Evolutionary conservation across 768 basidiomycete species (phyloP).

Genomic region (Macrocybe gigantea): DNA sequence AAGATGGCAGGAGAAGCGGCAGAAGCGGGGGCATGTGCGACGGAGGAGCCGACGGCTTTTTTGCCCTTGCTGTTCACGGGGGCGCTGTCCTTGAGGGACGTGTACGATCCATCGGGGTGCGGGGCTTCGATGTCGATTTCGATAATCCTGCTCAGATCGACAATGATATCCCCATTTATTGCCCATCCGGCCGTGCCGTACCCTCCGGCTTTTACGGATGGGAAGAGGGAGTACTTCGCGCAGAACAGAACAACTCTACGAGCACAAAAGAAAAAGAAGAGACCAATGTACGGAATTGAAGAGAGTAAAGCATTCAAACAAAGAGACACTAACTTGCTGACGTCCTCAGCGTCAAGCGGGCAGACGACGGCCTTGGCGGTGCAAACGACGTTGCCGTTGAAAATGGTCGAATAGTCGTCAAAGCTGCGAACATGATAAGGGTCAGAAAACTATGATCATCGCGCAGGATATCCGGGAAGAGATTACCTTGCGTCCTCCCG

Average conservation of each 20-base stretch:
- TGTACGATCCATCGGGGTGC: slow-evolving; percentile 45
- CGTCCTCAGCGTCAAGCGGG: slow-evolving; percentile 74
- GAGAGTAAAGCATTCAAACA: background rate
- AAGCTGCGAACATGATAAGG: slow-evolving; percentile 26
- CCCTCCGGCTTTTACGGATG: slow-evolving; percentile 85
- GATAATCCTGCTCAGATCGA: slow-evolving; percentile 69
- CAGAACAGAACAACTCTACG: slow-evolving; percentile 70
- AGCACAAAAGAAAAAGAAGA: background rate
- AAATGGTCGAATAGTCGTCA: slow-evolving; percentile 46
- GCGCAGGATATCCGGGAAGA: background rate
- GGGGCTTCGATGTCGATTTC: slow-evolving; percentile 68
- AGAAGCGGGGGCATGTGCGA: background rate
- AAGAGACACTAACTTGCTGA: slow-evolving; percentile 59
- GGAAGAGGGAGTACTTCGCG: slow-evolving; percentile 56
- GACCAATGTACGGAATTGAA: background rate
- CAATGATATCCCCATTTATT: slow-evolving; percentile 78
- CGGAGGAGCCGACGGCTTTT: slow-evolving; percentile 14
- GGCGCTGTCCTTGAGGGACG: slow-evolving; percentile 53
- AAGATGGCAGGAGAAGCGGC: background rate
- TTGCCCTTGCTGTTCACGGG: slow-evolving; percentile 53
- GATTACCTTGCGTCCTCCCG: slow-evolving; percentile 27
- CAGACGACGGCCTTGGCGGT: slow-evolving; percentile 59
- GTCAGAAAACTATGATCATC: background rate
- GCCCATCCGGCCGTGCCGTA: slow-evolving; percentile 91
- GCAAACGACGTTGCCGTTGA: slow-evolving; percentile 72